A percentile compares a stretch with the other conserved stretches of the same genome.
Evolutionary conservation across 352 stramenopile species (phyloP).

Genomic region (Phytophthora meadii): DNA sequence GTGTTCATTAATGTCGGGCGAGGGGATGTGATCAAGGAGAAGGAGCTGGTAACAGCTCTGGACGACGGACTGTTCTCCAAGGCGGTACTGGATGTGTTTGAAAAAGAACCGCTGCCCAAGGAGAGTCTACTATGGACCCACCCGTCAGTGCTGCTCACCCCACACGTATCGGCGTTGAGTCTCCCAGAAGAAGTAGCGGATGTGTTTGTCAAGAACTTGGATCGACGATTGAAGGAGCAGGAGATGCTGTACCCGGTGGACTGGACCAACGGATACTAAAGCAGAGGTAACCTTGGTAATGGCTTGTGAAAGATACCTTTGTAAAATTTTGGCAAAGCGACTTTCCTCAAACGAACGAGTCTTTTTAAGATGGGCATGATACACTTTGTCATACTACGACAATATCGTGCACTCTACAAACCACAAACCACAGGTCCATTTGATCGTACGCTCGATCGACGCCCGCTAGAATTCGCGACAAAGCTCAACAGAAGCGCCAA

Average conservation of each 20-base stretch:
- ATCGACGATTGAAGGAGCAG: slow-evolving; percentile 44
- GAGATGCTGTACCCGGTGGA: slow-evolving; percentile 57
- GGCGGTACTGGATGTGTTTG: slow-evolving; percentile 71
- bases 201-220: slow-evolving; percentile 75
- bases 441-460: slow-evolving; percentile 2
- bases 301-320: background rate
- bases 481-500: background rate
- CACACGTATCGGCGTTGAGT: slow-evolving; percentile 84
- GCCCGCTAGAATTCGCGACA: background rate
- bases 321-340: no score
- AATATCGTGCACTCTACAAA: background rate
- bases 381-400: background rate
- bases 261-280: slow-evolving; percentile 61
- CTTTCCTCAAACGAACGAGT: no score
- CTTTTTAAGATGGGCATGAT: no score
- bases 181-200: slow-evolving; percentile 78
- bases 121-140: slow-evolving; percentile 75
- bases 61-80: slow-evolving; percentile 66
- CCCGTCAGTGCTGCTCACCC: slow-evolving; percentile 72
- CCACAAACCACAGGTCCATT: background rate
- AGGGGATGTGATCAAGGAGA: slow-evolving; percentile 83
- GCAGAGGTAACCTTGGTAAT: background rate
- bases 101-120: slow-evolving; percentile 50
- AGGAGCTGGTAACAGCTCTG: slow-evolving; percentile 71
- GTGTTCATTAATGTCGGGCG: slow-evolving; percentile 91